Base-by-base conservation (phyloP, 2,329 filamentous ascomycete species). In the Cladosporium oxysporum region DNA sequence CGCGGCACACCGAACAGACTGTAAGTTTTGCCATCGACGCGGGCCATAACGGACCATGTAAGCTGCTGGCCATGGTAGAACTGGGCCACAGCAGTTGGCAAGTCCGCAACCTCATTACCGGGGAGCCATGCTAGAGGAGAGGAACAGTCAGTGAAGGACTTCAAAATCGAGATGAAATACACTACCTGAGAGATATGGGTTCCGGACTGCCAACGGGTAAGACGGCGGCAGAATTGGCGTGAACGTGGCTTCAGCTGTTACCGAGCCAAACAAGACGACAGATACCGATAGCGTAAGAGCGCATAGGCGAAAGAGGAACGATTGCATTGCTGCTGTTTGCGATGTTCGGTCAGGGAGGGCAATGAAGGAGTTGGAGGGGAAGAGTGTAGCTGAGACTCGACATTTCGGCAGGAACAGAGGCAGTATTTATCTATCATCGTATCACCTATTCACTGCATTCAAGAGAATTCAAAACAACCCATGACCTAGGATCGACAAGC, bases 31-130 rank as follows among this genome's bases (percentile, higher is more conserved):
- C 75, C 77, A 68, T 80, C 75, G 2, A 82, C 75, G 16, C 79
- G 78, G 14, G 77, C 79, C 65, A 81, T 75, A 14, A 82, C 71
- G 1, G 77, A 77, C 79, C 80, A 82, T 2, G 74, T 76, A 21
- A 82, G 74, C 26, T 76, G 73, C 65, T 80, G 75, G 4, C 79
- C 79, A 3, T 73, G 73, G 79, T 80, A 82, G 68, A 82, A 82
- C 65, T 82, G 76, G 5, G 80, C 75, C 35, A 76, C 71, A 1
- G 78, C 73, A 18, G 73, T 76, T 3, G 80, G 78, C 33, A 82
- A 66, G 21, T 73, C 71, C 37, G 76, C 68, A 8, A 78, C 74
- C 57, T 76, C 73, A 64, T 78, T 74, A 52, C 79, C 77, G 16
- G 80, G 79, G 68, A 82, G 76, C 80, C 80, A 82, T 71, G 76